A percentile compares a stretch with the other conserved stretches of the same genome.
phyloP scores from a whole-genome alignment of 305 asterid species.

The Plantago coronopus region DNA sequence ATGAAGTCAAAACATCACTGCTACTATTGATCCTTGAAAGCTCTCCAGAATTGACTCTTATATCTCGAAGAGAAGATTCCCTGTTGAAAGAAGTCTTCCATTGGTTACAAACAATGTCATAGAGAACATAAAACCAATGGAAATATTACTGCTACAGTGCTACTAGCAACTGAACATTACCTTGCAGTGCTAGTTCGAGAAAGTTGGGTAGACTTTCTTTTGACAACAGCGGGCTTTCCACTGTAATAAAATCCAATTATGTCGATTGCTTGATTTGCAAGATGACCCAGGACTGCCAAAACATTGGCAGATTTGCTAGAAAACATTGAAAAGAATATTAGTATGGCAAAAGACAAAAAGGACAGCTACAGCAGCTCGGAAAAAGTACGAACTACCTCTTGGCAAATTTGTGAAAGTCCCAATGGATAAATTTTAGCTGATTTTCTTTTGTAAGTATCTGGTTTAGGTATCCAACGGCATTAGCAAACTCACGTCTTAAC shows the following conservation, averaged over 20 bases:
- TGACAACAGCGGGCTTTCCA: conserved; percentile 64
- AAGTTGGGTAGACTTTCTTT: conserved; percentile 52
- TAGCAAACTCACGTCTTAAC: conserved; percentile 94
- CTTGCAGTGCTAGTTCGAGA: conserved; percentile 79
- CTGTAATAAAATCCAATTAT: conserved; percentile 89
- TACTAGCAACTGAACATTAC: conserved; percentile 32
- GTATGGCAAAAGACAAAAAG: conserved; percentile 22
- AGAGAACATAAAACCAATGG: background rate
- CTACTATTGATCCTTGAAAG: conserved; percentile 52
- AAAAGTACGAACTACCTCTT: conserved; percentile 55
- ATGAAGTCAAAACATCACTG: conserved; percentile 38
- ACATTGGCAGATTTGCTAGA: conserved; percentile 98
- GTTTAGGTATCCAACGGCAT: conserved; percentile 94
- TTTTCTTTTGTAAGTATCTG: conserved; percentile 79
- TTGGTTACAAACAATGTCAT: too few species aligned
- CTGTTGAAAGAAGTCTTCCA: conserved; percentile 37
- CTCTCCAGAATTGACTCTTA: conserved; percentile 68
- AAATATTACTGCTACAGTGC: too few species aligned
- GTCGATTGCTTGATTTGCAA: conserved; percentile 95
- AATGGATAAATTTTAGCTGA: conserved; percentile 84
- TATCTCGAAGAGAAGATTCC: conserved; percentile 72
- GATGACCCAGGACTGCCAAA: conserved; percentile 93
- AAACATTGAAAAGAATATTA: conserved; percentile 32
- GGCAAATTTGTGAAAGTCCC: conserved; percentile 99
- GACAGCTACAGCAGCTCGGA: conserved; percentile 19